Base-by-base conservation (phyloP, 345 rosid genomes). In the Hevea brasiliensis region DNA sequence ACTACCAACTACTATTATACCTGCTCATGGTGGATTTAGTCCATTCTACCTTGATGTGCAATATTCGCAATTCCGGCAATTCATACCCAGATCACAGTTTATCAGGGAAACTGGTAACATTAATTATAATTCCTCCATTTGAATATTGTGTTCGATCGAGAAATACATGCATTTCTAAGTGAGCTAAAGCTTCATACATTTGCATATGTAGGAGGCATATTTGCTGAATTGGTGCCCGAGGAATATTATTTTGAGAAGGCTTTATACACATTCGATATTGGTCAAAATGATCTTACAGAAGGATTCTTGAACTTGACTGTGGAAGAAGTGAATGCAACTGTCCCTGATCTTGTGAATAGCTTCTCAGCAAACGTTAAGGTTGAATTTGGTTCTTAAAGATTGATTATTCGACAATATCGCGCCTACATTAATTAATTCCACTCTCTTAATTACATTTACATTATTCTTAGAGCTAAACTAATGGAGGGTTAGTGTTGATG, bases 221-320 rank as follows among this genome's bases (percentile, higher is more conserved):
- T 67, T 5, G 73, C 77, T 53, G 74, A 53, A 69, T 74, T 81
- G 62, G 66, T 89, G 79, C 90, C 93, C 0, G 66, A 71, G 20
- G 76, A 74, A 53, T 73, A 81, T 18, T 61, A 72, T 61, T 89
- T 84, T 64, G 32, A 61, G 3, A 64, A 75, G 51, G 94, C 87
- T 59, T 70, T 84, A 45, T 89, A 89, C 77, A 87, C 86, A 40
- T 77, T 87, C 56, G 92, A 89, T 65, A 87, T 89, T 5, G 92
- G 90, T 41, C 92, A 88, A 60, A 88, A 88, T 71, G 90, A 88
- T 79, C 77, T 88, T 26, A 78, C 59, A 3, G 79, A 56, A 7
- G 87, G 81, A 20, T 74, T 86, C 68, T 63, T 12, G 10, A 81
- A 66, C 76, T 61, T 62, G 73, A 71, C 85, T 3, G 20, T 81